phyloP scores from a whole-genome alignment of 495 filamentous ascomycete species.

The Cladorrhinum samala region DNA sequence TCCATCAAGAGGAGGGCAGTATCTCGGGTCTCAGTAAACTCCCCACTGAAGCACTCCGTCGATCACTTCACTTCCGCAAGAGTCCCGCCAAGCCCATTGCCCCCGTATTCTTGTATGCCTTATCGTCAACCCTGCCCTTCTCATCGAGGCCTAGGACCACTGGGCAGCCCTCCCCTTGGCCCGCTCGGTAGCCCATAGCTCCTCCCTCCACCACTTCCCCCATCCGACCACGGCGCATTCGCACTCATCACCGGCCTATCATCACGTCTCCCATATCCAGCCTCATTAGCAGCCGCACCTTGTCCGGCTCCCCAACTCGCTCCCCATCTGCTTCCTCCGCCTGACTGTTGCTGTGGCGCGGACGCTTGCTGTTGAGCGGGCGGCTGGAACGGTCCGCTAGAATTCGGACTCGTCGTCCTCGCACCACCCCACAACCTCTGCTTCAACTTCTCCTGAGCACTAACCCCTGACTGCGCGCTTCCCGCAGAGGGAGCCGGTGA shows the following conservation, averaged over 20 bases:
- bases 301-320: conserved; percentile 16
- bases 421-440: conserved; percentile 45
- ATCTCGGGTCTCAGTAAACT: too few species aligned
- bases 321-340: conserved; percentile 23
- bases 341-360: conserved; percentile 12
- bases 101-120: too few species aligned
- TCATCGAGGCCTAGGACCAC: conserved; percentile 39
- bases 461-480: conserved; percentile 20
- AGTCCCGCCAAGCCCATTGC: too few species aligned
- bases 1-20: background rate
- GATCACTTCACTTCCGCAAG: too few species aligned
- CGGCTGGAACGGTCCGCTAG: conserved; percentile 31
- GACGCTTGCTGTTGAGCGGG: conserved; percentile 25
- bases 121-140: background rate
- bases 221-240: conserved; percentile 42
- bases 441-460: conserved; percentile 45
- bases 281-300: conserved; percentile 28
- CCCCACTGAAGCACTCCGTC: too few species aligned
- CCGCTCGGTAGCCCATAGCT: conserved; percentile 47
- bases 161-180: conserved; percentile 41
- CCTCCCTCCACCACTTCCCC: conserved; percentile 32
- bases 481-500: conserved; percentile 23
- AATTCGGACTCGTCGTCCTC: conserved; percentile 35
- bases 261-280: conserved; percentile 31
- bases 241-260: conserved; percentile 42